Evolutionary conservation across 768 basidiomycete genomes (phyloP).

Genomic region (Macrolepiota fuliginosa): DNA sequence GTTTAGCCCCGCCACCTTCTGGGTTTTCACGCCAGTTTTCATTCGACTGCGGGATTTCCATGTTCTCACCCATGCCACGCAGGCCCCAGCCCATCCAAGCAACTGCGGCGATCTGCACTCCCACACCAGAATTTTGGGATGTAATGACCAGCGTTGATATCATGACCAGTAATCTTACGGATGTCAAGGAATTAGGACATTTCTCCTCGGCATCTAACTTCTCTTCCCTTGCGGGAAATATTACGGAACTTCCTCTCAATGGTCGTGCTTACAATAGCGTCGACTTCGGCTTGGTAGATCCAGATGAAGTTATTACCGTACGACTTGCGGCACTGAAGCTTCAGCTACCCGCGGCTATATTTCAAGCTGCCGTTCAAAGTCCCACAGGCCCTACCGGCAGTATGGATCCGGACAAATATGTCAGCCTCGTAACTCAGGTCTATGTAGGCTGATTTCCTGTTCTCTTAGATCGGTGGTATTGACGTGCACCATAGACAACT

Average conservation of each 20-base stretch:
- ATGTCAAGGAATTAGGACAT: slow-evolving; percentile 37
- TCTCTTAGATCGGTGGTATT: background rate
- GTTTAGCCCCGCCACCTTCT: slow-evolving; percentile 53
- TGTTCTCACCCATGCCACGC: background rate
- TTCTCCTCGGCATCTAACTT: slow-evolving; percentile 37
- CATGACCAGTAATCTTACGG: slow-evolving; percentile 38
- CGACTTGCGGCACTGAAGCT: slow-evolving; percentile 41
- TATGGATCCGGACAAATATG: slow-evolving; percentile 36
- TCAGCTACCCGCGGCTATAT: slow-evolving; percentile 50
- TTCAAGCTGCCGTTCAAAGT: slow-evolving; percentile 42
- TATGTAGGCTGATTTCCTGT: slow-evolving; percentile 39
- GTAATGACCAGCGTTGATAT: slow-evolving; percentile 45
- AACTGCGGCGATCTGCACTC: slow-evolving; percentile 47
- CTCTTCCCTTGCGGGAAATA: slow-evolving; percentile 37
- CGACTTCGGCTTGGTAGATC: slow-evolving; percentile 39
- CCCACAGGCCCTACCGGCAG: slow-evolving; percentile 34
- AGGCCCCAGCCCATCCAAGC: slow-evolving; percentile 32
- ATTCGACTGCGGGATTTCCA: background rate
- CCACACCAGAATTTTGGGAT: slow-evolving; percentile 41
- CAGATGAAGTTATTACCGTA: slow-evolving; percentile 36
- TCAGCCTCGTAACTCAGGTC: slow-evolving; percentile 34
- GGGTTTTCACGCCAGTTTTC: slow-evolving; percentile 45
- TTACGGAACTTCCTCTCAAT: slow-evolving; percentile 42
- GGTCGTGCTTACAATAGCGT: slow-evolving; percentile 55
- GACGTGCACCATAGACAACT: slow-evolving; percentile 26